A percentile compares a stretch with the other conserved stretches of the same genome.
Evolutionary conservation across 495 filamentous ascomycete species (phyloP).

Genomic region (Platismatia glauca): DNA sequence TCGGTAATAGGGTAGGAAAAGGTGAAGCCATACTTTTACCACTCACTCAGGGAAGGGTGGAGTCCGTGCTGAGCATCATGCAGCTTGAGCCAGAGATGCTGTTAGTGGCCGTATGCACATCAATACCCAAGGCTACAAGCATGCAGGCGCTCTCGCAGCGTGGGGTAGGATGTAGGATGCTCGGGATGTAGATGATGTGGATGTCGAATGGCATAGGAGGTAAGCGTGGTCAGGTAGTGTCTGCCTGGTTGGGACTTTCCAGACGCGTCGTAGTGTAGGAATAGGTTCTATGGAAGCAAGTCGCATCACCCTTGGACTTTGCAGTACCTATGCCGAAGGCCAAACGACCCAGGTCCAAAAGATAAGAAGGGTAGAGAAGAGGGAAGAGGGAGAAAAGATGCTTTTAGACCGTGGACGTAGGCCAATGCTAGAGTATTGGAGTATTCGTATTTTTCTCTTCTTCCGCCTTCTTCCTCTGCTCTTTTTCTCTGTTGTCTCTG

Average conservation of each 20-base stretch:
- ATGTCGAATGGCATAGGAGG: conserved; percentile 8
- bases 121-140: background rate
- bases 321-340: too few relatives aligned
- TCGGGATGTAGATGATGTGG: background rate
- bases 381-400: too few relatives aligned
- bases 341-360: too few relatives aligned
- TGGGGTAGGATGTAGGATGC: conserved; percentile 11
- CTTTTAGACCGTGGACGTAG: too few relatives aligned
- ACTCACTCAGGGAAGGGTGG: conserved; percentile 9
- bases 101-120: conserved; percentile 14
- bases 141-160: conserved; percentile 11
- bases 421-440: too few relatives aligned
- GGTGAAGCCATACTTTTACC: conserved; percentile 11
- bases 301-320: too few relatives aligned
- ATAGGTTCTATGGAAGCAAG: too few relatives aligned
- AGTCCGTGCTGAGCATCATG: conserved; percentile 19
- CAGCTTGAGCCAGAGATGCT: conserved; percentile 5
- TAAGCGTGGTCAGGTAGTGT: background rate
- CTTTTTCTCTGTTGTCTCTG: too few relatives aligned
- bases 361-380: too few relatives aligned
- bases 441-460: too few relatives aligned
- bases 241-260: background rate
- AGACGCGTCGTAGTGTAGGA: background rate
- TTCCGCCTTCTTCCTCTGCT: too few relatives aligned
- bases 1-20: background rate